Evolutionary conservation across 192 early-diverging fungal species (phyloP), one percentile per base, ranked within the genome.

Genomic region (Coemansia sp.): DNA sequence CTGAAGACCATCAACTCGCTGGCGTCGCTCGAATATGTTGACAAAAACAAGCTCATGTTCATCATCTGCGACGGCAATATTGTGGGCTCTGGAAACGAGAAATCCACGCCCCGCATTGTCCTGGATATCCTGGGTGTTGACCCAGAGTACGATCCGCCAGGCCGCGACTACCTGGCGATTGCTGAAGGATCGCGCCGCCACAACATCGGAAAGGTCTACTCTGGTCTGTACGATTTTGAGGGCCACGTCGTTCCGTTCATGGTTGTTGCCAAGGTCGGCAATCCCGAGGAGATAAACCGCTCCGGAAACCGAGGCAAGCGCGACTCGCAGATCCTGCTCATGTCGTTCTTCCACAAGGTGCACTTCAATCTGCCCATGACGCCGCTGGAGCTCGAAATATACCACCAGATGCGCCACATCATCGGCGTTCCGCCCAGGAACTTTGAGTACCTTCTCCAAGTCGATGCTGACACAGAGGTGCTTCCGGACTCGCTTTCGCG

Each of bases 221-320:
- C 95, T 44, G 97, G 97, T 53, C 82, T 98, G 36, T 96, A 95
- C 73, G 94, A 97, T 68, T 82, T 88, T 56, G 90, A 92, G 64
- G 96, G 95, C 10, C 94, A 92, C 63, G 87, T 88, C 10, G 95
- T 98, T 6, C 97, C 97, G 9, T 98, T 93, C 66, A 91, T 99
- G 68, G 96, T 99, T 1, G 92, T 98, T 8, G 96, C 88, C 68
- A 99, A 99, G 78, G 93, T 94, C 34, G 98, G 98, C 68, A 92
- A 89, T 52, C 94, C 93, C 0, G 87, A 86, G 20, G 97, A 98
- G 75, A 85, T 89, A 7, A 87, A 83, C 52, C 87, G 91, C 20
- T 95, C 97, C 23, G 97, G 97, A 30, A 99, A 99, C 81, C 85
- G 96, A 44, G 97, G 97, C 66, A 99, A 99, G 81, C 94, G 97